phyloP scores from a whole-genome alignment of 352 stramenopile species.

The Globisporangium solare region DNA sequence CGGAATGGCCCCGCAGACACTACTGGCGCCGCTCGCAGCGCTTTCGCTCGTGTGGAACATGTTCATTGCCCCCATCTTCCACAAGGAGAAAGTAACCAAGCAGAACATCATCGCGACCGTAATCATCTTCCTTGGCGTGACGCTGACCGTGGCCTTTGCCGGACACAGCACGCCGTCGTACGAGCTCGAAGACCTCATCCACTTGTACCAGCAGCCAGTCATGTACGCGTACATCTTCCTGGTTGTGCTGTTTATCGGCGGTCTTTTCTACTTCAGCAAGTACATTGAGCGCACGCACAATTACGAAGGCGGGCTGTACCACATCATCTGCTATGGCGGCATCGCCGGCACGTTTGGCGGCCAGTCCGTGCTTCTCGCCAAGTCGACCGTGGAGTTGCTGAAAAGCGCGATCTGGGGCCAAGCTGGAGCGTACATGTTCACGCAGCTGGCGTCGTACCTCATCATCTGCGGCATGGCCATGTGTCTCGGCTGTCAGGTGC shows the following conservation, averaged over 20 bases:
- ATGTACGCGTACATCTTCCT: constrained; percentile 86
- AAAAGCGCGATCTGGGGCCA: constrained; percentile 89
- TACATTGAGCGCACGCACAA: constrained; percentile 76
- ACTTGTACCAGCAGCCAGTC: constrained; percentile 67
- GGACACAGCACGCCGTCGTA: constrained; percentile 84
- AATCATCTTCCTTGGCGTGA: constrained; percentile 89
- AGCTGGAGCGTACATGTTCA: constrained; percentile 70
- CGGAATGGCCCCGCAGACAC: constrained; percentile 87
- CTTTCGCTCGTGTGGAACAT: constrained; percentile 91
- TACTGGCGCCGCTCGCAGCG: constrained; percentile 85
- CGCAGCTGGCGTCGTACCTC: constrained; percentile 70
- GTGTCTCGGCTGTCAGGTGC: constrained; percentile 78
- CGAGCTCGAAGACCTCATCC: constrained; percentile 80
- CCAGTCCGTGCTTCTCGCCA: constrained; percentile 86
- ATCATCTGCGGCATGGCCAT: constrained; percentile 62
- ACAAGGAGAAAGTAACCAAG: constrained; percentile 84
- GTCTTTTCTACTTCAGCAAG: constrained; percentile 51
- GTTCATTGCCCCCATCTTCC: constrained; percentile 87
- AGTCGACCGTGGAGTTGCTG: constrained; percentile 86
- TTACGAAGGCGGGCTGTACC: constrained; percentile 61
- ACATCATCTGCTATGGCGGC: constrained; percentile 86
- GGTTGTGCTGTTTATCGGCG: constrained; percentile 59
- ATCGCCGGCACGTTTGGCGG: constrained; percentile 88
- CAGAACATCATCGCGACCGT: constrained; percentile 77
- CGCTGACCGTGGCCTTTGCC: constrained; percentile 86